phyloP scores from a whole-genome alignment of 495 filamentous ascomycete genomes.

The Usnea hakonensis region DNA sequence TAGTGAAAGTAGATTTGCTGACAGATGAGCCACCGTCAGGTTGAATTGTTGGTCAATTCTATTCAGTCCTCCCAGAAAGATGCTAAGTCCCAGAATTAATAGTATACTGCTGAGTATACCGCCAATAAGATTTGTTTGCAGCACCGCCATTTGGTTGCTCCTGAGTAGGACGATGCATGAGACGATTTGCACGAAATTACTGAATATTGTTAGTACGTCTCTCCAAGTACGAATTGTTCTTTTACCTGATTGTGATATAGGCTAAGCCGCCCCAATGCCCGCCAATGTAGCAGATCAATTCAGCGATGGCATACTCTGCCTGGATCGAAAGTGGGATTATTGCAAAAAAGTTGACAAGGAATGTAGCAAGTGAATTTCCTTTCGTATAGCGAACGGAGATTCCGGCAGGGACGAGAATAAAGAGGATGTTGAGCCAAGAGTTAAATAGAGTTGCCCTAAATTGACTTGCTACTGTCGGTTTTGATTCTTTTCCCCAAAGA shows the following conservation, averaged over 20 bases:
- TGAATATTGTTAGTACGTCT: slow-evolving; percentile 6
- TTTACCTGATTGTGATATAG: slow-evolving; percentile 5
- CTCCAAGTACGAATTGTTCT: background rate
- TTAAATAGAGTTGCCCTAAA: background rate
- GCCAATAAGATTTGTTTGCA: slow-evolving; percentile 10
- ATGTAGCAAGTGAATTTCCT: background rate
- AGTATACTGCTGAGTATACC: slow-evolving; percentile 1
- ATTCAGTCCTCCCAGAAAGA: slow-evolving; percentile 5
- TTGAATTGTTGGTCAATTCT: slow-evolving; percentile 1
- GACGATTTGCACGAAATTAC: slow-evolving; percentile 8
- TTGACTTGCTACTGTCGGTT: no score
- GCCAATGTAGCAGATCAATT: background rate
- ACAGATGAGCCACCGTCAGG: background rate
- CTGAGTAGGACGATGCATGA: slow-evolving; percentile 3
- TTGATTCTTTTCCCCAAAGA: no score
- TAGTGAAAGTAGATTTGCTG: background rate
- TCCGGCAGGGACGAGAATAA: slow-evolving; percentile 3
- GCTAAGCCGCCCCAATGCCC: background rate
- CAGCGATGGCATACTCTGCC: background rate
- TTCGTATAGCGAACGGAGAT: background rate
- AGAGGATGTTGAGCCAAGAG: background rate
- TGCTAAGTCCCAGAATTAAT: background rate
- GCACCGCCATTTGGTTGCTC: background rate
- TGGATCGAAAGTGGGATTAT: background rate
- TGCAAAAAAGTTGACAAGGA: slow-evolving; percentile 8